Conservation (phyloP, 139 green algal species). For the Mesotaenium endlicherianum region DNA sequence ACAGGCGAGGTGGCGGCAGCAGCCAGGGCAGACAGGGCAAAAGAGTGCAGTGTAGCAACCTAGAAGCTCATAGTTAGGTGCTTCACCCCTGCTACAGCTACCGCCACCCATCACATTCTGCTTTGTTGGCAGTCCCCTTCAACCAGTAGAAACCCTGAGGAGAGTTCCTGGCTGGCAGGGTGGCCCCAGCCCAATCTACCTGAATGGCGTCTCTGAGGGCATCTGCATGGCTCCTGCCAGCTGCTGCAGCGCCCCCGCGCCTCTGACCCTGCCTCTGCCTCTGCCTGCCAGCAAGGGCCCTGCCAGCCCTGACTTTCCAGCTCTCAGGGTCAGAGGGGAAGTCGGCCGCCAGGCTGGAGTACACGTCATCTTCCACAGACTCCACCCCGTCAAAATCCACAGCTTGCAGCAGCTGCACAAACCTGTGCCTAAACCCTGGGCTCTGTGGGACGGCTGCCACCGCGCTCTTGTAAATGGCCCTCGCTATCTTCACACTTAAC, state of each 20-base stretch:
- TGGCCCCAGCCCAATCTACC: background rate
- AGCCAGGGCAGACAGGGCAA: too few relatives aligned
- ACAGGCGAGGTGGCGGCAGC: too few relatives aligned
- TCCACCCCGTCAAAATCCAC: conserved; percentile 18
- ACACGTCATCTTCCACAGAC: conserved; percentile 3
- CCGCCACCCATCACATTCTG: too few relatives aligned
- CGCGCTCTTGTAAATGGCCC: conserved; percentile 6
- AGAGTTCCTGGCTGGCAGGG: background rate
- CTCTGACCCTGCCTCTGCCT: too few relatives aligned
- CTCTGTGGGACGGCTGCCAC: conserved; percentile 7
- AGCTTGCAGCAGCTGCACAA: conserved; percentile 13
- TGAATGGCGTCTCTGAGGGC: background rate
- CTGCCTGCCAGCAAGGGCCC: background rate
- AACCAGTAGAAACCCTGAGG: too few relatives aligned
- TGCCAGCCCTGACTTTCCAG: background rate
- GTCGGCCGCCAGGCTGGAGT: background rate
- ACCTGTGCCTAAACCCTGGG: background rate
- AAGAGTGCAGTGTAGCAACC: too few relatives aligned
- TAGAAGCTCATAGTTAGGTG: too few relatives aligned
- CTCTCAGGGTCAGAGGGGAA: conserved; percentile 1
- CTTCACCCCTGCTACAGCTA: too few relatives aligned
- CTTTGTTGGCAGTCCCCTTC: too few relatives aligned
- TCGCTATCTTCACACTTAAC: conserved; percentile 10
- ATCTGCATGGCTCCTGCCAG: background rate
- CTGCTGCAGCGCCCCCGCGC: background rate